Conservation (phyloP, 1,139 yeast genomes). For the Yamadazyma mexicana region DNA sequence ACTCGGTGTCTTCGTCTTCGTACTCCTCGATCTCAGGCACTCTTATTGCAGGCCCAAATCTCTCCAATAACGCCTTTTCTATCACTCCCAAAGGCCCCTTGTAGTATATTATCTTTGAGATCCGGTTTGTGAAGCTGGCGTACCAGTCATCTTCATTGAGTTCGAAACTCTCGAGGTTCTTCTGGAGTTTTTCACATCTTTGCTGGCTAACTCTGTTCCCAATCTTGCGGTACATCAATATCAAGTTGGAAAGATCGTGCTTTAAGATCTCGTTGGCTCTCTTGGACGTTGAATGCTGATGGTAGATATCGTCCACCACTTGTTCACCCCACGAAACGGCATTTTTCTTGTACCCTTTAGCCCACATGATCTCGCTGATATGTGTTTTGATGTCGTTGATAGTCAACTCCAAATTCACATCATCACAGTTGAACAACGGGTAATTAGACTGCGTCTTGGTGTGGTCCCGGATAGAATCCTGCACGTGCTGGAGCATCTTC, state of each 20-base stretch:
- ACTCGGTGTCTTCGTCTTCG: conserved; percentile 44
- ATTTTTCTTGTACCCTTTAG: conserved; percentile 47
- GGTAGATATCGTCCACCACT: conserved; percentile 39
- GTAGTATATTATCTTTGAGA: conserved; percentile 40
- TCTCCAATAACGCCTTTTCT: conserved; percentile 40
- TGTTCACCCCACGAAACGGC: conserved; percentile 69
- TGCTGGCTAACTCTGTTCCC: conserved; percentile 25
- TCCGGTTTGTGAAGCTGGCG: conserved; percentile 32
- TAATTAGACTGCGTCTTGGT: conserved; percentile 27
- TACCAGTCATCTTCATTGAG: conserved; percentile 31
- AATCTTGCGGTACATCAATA: conserved; percentile 30
- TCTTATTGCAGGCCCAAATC: conserved; percentile 37
- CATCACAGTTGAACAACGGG: conserved; percentile 41
- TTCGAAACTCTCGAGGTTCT: conserved; percentile 23
- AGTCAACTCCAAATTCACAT: conserved; percentile 27
- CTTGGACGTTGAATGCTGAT: conserved; percentile 28
- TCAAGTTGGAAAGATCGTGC: conserved; percentile 32
- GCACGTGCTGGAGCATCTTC: conserved; percentile 24
- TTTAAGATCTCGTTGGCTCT: conserved; percentile 32
- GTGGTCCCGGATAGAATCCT: conserved; percentile 20
- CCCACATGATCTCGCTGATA: conserved; percentile 68
- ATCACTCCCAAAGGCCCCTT: conserved; percentile 46
- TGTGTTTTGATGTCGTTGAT: conserved; percentile 52
- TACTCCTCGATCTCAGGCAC: conserved; percentile 42
- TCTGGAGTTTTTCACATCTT: conserved; percentile 30